These are phyloP conservation scores for Penicillium waksmanii DNA, from an alignment of 495 filamentous ascomycete genomes.

Conservation along the genomic window DNA sequence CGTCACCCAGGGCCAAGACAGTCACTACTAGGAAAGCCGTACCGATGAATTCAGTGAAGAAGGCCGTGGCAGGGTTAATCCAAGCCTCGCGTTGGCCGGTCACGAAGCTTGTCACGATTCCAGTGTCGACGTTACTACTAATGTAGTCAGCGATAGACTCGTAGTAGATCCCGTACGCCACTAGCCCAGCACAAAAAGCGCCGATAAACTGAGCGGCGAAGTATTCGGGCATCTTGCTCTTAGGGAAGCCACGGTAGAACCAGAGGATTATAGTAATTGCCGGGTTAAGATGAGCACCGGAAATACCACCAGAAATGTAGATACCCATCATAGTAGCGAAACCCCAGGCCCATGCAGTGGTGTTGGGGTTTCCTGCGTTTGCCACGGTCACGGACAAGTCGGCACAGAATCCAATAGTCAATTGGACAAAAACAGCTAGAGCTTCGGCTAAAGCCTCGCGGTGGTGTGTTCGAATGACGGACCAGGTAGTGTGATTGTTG, in stretches of 20 bases:
- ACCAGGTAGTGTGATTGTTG: conserved; percentile 58
- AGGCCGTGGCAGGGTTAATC: conserved; percentile 49
- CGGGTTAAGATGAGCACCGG: conserved; percentile 59
- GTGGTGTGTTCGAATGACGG: conserved; percentile 53
- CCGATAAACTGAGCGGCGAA: conserved; percentile 53
- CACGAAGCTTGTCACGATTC: conserved; percentile 46
- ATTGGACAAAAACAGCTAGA: conserved; percentile 48
- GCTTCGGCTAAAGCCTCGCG: conserved; percentile 55
- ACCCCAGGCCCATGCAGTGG: conserved; percentile 58
- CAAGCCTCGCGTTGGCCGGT: conserved; percentile 46
- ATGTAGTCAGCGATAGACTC: conserved; percentile 48
- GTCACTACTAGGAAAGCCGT: conserved; percentile 48
- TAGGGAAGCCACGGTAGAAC: conserved; percentile 57
- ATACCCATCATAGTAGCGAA: conserved; percentile 61
- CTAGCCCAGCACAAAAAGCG: conserved; percentile 45
- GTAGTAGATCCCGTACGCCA: conserved; percentile 55
- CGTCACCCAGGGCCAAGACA: conserved; percentile 57
- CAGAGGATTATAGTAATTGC: conserved; percentile 51
- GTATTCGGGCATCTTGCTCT: conserved; percentile 49
- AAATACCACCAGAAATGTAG: conserved; percentile 59
- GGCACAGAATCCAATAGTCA: conserved; percentile 51
- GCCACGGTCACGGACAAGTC: conserved; percentile 53
- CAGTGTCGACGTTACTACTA: conserved; percentile 30
- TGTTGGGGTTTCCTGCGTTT: conserved; percentile 46
- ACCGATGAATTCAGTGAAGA: conserved; percentile 56